Conservation (phyloP, 495 filamentous ascomycete species). For the Aspergillus homomorphus region DNA sequence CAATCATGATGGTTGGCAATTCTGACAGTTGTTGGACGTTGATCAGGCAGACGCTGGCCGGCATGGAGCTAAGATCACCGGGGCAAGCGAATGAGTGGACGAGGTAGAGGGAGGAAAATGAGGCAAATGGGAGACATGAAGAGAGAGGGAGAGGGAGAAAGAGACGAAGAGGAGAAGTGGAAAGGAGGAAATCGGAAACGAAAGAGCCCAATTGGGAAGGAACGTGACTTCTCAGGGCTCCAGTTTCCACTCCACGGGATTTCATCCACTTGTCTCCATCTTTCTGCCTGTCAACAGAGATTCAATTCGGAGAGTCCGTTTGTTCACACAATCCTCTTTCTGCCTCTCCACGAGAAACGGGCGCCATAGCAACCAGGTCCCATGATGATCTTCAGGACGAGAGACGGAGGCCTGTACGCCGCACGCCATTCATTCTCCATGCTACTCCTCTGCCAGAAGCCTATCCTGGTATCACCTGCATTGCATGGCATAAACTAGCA, state of each 20-base stretch:
- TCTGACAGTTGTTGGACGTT: background rate
- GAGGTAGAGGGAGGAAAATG: background rate
- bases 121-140: background rate
- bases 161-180: background rate
- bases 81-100: background rate
- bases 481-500: slow-evolving; percentile 13
- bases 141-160: background rate
- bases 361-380: slow-evolving; percentile 1
- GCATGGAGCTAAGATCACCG: background rate
- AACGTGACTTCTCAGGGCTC: background rate
- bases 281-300: background rate
- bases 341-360: too few species aligned
- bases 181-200: background rate
- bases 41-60: background rate
- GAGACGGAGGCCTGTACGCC: background rate
- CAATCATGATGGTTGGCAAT: background rate
- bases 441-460: slow-evolving; percentile 6
- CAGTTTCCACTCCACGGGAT: too few species aligned
- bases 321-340: too few species aligned
- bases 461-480: slow-evolving; percentile 20
- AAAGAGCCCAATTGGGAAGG: background rate
- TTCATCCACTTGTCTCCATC: too few species aligned
- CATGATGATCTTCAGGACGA: slow-evolving; percentile 16
- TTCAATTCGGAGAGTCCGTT: too few species aligned
- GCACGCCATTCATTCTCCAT: background rate